Percentiles rank a stretch among this genome's conserved stretches.
phyloP scores from a whole-genome alignment of 257 asterid genomes.

The Echites panduratus region DNA sequence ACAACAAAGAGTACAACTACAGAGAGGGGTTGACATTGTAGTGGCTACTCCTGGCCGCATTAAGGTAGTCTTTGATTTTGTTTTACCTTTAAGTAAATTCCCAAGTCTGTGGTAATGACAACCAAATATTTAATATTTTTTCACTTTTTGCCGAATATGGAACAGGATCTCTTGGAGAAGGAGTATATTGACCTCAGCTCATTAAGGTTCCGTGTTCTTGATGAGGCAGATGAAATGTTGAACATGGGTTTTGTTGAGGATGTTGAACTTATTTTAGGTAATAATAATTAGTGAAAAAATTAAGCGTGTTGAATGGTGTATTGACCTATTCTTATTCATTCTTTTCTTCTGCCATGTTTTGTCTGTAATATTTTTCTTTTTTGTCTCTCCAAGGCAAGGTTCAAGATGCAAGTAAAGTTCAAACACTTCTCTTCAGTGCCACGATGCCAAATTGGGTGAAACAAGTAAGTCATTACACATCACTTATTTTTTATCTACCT shows the following conservation, averaged over 20 bases:
- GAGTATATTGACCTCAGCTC: constrained; percentile 70
- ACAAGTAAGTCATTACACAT: constrained; percentile 33
- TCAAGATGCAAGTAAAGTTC: constrained; percentile 73
- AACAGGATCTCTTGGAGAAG: constrained; percentile 83
- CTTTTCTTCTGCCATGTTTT: background rate
- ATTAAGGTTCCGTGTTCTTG: constrained; percentile 88
- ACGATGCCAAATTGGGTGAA: constrained; percentile 90
- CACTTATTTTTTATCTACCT: background rate
- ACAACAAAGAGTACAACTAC: constrained; percentile 50
- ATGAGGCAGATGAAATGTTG: constrained; percentile 99
- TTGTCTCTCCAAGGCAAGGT: constrained; percentile 61
- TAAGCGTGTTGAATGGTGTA: no score
- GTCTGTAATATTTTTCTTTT: background rate
- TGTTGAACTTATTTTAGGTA: constrained; percentile 94
- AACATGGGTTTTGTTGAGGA: constrained; percentile 99
- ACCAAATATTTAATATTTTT: background rate
- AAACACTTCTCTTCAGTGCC: constrained; percentile 96
- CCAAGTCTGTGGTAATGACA: background rate
- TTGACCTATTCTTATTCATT: background rate
- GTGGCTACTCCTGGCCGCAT: constrained; percentile 95
- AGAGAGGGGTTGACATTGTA: constrained; percentile 81
- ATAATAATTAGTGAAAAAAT: constrained; percentile 1
- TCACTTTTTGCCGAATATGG: constrained; percentile 12
- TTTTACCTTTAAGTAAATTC: background rate
- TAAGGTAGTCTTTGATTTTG: constrained; percentile 41